These are phyloP conservation scores for Phylloporus sp. DNA, from an alignment of 768 basidiomycete species.

Conservation along the genomic window DNA sequence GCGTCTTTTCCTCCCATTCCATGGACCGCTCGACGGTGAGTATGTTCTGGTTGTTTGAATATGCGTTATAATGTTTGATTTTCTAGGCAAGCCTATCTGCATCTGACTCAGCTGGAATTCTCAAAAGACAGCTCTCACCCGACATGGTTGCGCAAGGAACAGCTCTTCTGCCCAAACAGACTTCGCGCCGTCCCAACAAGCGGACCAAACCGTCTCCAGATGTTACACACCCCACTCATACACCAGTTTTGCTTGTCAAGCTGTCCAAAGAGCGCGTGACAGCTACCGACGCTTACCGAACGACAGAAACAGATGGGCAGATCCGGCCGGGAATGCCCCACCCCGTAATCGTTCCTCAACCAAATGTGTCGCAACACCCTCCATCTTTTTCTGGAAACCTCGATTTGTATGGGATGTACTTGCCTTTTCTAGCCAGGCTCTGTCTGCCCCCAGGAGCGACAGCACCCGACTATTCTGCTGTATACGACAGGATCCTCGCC, in stretches of 20 bases:
- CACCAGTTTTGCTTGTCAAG: constrained; percentile 10
- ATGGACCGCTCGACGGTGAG: constrained; percentile 21
- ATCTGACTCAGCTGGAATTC: constrained; percentile 18
- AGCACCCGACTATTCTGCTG: constrained; percentile 25
- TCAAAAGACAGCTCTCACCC: constrained; percentile 21
- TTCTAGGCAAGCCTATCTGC: constrained; percentile 12
- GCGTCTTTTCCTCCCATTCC: background rate
- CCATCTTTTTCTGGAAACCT: constrained; percentile 33
- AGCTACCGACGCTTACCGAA: background rate
- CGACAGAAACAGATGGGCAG: background rate
- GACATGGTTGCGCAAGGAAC: constrained; percentile 11
- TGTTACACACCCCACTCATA: constrained; percentile 4
- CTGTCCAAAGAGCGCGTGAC: constrained; percentile 2
- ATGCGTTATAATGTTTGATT: background rate
- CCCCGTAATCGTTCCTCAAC: constrained; percentile 6
- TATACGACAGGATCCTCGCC: constrained; percentile 35
- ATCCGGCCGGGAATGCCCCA: constrained; percentile 4
- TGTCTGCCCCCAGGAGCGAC: constrained; percentile 29
- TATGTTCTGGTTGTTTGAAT: background rate
- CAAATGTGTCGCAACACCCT: background rate
- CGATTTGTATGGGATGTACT: constrained; percentile 38
- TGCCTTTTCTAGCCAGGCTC: constrained; percentile 34
- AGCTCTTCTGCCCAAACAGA: background rate
- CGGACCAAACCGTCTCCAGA: constrained; percentile 13
- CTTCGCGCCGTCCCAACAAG: constrained; percentile 17